A percentile compares a stretch with the other conserved stretches of the same genome.
These are phyloP conservation scores for Uronychia setigera DNA, from an alignment of 73 alveolate species.

Conservation along the genomic window DNA sequence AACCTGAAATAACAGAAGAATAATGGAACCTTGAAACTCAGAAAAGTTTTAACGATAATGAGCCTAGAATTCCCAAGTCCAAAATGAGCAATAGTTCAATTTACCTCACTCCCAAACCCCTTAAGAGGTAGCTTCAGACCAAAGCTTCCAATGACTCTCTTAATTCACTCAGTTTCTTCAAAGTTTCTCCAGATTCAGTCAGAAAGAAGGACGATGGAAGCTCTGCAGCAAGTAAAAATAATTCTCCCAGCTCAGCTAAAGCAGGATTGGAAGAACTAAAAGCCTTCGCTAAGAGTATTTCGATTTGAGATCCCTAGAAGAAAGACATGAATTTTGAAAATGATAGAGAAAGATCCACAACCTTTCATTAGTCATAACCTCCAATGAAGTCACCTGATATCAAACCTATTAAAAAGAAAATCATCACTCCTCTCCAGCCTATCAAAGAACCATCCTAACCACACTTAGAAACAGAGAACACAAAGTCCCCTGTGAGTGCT, in stretches of 20 bases:
- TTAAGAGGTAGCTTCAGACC: neutral
- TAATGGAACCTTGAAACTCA: too few species aligned
- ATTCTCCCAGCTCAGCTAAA: neutral
- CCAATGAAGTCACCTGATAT: too few species aligned
- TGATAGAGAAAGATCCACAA: neutral
- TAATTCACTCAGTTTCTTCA: neutral
- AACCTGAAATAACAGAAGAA: too few species aligned
- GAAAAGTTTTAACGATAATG: too few species aligned
- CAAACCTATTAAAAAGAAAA: neutral
- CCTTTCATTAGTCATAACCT: neutral
- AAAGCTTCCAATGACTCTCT: neutral
- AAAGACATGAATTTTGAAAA: neutral
- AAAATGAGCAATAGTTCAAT: neutral
- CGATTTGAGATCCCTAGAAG: neutral
- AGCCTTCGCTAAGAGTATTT: neutral
- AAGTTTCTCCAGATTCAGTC: neutral
- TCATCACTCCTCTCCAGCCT: too few species aligned
- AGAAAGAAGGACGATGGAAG: neutral
- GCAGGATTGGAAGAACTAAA: neutral
- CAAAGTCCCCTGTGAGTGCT: too few species aligned
- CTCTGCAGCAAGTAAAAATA: neutral
- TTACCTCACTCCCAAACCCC: neutral
- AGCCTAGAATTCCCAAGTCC: neutral
- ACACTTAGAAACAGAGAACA: too few species aligned
- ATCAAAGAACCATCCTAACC: too few species aligned